These are phyloP conservation scores for Lactarius pseudohatsudake DNA, from an alignment of 768 basidiomycete genomes.

Conservation along the genomic window DNA sequence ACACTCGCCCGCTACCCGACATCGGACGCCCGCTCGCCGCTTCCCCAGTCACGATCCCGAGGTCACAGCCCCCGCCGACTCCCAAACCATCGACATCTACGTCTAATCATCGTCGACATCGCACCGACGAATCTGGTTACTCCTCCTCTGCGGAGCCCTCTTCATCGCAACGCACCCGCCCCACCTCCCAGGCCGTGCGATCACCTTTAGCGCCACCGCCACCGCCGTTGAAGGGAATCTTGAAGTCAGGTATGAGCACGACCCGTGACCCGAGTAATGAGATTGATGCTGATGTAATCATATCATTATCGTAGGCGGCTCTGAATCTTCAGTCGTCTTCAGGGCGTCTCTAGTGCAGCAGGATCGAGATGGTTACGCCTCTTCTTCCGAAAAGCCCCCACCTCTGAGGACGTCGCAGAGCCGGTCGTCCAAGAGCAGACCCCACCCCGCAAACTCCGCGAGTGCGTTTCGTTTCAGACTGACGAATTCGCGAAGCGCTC, in stretches of 20 bases:
- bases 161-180: background rate
- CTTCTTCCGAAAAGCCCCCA: slow-evolving; percentile 36
- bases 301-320: slow-evolving; percentile 11
- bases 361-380: slow-evolving; percentile 26
- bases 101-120: slow-evolving; percentile 6
- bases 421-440: slow-evolving; percentile 8
- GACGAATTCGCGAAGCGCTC: background rate
- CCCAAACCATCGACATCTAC: slow-evolving; percentile 7
- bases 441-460: background rate
- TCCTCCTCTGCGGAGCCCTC: slow-evolving; percentile 26
- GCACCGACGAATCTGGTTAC: slow-evolving; percentile 21
- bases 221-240: slow-evolving; percentile 24
- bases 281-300: slow-evolving; percentile 18
- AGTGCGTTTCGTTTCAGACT: slow-evolving; percentile 1
- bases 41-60: background rate
- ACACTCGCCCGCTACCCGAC: slow-evolving; percentile 27
- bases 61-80: background rate
- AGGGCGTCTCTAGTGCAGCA: slow-evolving; percentile 20
- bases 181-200: slow-evolving; percentile 14
- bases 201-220: slow-evolving; percentile 10
- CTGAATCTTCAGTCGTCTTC: slow-evolving; percentile 16
- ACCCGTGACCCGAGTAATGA: slow-evolving; percentile 3
- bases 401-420: slow-evolving; percentile 4
- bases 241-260: slow-evolving; percentile 25
- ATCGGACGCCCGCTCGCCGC: slow-evolving; percentile 2